Evolutionary conservation across 768 basidiomycete genomes (phyloP), one percentile per base, ranked within the genome.

Genomic region (Cytidiella melzeri): DNA sequence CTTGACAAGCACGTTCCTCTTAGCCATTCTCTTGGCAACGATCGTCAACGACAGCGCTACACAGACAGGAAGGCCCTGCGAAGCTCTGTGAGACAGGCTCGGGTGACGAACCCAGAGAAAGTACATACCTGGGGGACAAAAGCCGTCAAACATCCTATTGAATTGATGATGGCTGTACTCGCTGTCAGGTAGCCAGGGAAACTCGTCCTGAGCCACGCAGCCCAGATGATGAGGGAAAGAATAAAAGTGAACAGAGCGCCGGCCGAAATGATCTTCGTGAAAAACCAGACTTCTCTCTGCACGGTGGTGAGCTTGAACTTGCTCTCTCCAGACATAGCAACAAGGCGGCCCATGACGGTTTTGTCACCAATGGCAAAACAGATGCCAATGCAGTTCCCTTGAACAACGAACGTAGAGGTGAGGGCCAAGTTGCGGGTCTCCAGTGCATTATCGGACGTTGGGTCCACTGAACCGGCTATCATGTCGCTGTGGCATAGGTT

Each of bases 381-480:
- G 34, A 79, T 56, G 1, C 77, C 77, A 1, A 64, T 46, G 9
- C 75, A 75, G n/a, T 68, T 73, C 25, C 76, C 75, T 49, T 63
- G 70, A n/a, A 73, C 68, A 50, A 75, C 76, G 41, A 75, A 72
- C 2, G 77, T 77, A 11, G 76, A 76, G 54, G 80, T 77, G 2
- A 84, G 66, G 7, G 76, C 80, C 45, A 83, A 73, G 60, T 83
- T 83, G 52, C 74, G 75, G 4, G 80, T 73, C 67, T 75, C 60
- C 36, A 58, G 53, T 18, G 59, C 69, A 42, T 46, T 40, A 51
- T 55, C 55, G 42, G 60, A 40, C 47, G 55, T 75, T 11, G 65
- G 53, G n/a, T 76, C 68, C 24, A 77, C 57, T 5, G 71, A 69
- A 13, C 64, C 75, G 23, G 72, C 72, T 55, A 74, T 62, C 64